These are phyloP conservation scores for Gymnopus androsaceus DNA, from an alignment of 1,284 basidiomycete species.

Conservation along the genomic window DNA sequence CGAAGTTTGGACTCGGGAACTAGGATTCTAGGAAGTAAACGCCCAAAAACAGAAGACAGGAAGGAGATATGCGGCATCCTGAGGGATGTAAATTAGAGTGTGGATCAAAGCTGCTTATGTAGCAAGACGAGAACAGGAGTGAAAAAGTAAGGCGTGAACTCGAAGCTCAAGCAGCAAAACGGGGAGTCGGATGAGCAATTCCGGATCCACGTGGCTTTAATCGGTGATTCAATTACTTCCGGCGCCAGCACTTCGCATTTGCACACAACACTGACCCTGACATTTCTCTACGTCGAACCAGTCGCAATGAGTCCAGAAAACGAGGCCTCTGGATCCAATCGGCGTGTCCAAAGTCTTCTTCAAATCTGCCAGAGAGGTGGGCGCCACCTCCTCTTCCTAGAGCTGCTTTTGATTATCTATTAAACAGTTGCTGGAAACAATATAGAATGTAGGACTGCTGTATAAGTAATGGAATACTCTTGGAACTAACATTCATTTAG, in stretches of 20 bases:
- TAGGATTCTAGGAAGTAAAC: too few relatives aligned
- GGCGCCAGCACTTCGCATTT: neutral
- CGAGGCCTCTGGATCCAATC: slow-evolving; percentile 22
- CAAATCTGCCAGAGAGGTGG: slow-evolving; percentile 43
- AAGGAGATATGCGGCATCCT: slow-evolving; percentile 6
- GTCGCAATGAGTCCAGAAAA: slow-evolving; percentile 20
- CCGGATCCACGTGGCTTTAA: neutral
- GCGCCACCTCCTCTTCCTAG: slow-evolving; percentile 22
- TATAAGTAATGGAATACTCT: too few relatives aligned
- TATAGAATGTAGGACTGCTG: slow-evolving; percentile 60
- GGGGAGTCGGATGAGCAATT: too few relatives aligned
- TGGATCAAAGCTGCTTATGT: too few relatives aligned
- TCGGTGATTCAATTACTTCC: neutral
- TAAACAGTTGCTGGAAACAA: slow-evolving; percentile 52
- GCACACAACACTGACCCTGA: neutral
- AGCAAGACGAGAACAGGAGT: too few relatives aligned
- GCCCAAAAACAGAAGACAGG: neutral
- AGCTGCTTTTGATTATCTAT: neutral
- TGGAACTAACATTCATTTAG: slow-evolving; percentile 36
- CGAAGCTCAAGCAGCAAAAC: too few relatives aligned
- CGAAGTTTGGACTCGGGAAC: too few relatives aligned
- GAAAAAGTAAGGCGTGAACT: too few relatives aligned
- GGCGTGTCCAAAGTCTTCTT: slow-evolving; percentile 46
- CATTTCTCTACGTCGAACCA: neutral
- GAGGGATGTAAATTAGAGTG: neutral